Percentiles rank a stretch among this genome's conserved stretches.
Evolutionary conservation across 2,329 filamentous ascomycete genomes (phyloP).

Genomic region (Cordyceps cicadae): DNA sequence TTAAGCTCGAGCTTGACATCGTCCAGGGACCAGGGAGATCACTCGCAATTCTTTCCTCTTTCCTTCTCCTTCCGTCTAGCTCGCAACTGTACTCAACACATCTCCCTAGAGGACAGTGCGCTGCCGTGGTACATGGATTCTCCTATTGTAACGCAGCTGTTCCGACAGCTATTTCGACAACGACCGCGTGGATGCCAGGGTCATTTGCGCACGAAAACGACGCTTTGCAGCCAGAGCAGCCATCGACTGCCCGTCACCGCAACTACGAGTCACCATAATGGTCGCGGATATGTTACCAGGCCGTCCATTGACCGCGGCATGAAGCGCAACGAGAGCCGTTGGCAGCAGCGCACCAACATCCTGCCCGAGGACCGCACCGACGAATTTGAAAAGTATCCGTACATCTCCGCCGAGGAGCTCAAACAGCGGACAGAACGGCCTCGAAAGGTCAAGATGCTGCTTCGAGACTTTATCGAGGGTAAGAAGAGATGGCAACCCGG

Average conservation of each 20-base stretch:
- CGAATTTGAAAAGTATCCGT: slow-evolving; percentile 75
- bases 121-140: slow-evolving; percentile 62
- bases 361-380: slow-evolving; percentile 69
- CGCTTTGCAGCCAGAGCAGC: slow-evolving; percentile 15
- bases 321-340: slow-evolving; percentile 57
- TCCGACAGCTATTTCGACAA: slow-evolving; percentile 77
- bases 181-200: slow-evolving; percentile 27
- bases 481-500: not conserved
- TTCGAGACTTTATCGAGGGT: slow-evolving; percentile 97
- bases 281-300: slow-evolving; percentile 20
- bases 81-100: not conserved
- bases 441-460: slow-evolving; percentile 87
- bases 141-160: slow-evolving; percentile 65
- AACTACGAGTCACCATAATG: not conserved
- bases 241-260: not conserved
- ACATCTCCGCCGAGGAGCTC: slow-evolving; percentile 75
- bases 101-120: not conserved
- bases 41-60: not conserved
- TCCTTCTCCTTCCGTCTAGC: no score
- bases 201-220: slow-evolving; percentile 9
- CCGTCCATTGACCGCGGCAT: slow-evolving; percentile 29
- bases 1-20: not conserved
- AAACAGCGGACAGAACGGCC: slow-evolving; percentile 67
- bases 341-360: slow-evolving; percentile 75
- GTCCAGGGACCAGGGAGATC: not conserved